A percentile compares a stretch with the other conserved stretches of the same genome.
Evolutionary conservation across 768 basidiomycete species (phyloP).

Genomic region (Phanerodontia chrysosporium): DNA sequence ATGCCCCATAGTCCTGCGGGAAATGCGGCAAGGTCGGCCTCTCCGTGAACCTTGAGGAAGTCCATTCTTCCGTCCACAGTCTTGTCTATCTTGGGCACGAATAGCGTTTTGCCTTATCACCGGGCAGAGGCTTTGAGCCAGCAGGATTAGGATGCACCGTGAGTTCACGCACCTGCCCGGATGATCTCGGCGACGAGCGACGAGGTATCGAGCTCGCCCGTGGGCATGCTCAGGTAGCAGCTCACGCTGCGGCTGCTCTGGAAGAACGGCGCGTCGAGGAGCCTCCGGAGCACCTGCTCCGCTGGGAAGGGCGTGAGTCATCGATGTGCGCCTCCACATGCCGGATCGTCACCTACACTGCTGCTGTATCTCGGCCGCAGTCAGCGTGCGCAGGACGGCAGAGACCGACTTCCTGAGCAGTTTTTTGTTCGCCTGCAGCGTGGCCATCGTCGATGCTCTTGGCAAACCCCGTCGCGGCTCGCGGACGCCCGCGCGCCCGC

Average conservation of each 20-base stretch:
- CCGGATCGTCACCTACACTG: constrained; percentile 46
- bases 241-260: constrained; percentile 46
- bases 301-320: constrained; percentile 30
- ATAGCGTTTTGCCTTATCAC: constrained; percentile 55
- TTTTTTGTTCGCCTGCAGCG: constrained; percentile 48
- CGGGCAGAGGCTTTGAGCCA: background rate
- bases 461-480: background rate
- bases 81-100: constrained; percentile 59
- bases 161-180: constrained; percentile 41
- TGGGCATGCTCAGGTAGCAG: constrained; percentile 81
- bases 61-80: constrained; percentile 50
- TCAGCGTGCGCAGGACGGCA: constrained; percentile 40
- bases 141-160: constrained; percentile 19
- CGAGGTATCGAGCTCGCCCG: constrained; percentile 62
- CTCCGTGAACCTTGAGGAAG: constrained; percentile 55
- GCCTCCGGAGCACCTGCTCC: constrained; percentile 39
- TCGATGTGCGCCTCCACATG: constrained; percentile 18
- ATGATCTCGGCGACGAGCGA: constrained; percentile 49
- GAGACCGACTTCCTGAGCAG: constrained; percentile 49
- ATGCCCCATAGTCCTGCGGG: constrained; percentile 72
- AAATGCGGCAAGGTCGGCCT: constrained; percentile 53
- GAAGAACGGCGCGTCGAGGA: constrained; percentile 52
- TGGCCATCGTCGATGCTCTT: constrained; percentile 10
- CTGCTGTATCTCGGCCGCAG: constrained; percentile 41
- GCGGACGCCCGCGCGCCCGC: background rate